phyloP scores from a whole-genome alignment of 1,284 basidiomycete genomes.

The Sporisorium exsertum region DNA sequence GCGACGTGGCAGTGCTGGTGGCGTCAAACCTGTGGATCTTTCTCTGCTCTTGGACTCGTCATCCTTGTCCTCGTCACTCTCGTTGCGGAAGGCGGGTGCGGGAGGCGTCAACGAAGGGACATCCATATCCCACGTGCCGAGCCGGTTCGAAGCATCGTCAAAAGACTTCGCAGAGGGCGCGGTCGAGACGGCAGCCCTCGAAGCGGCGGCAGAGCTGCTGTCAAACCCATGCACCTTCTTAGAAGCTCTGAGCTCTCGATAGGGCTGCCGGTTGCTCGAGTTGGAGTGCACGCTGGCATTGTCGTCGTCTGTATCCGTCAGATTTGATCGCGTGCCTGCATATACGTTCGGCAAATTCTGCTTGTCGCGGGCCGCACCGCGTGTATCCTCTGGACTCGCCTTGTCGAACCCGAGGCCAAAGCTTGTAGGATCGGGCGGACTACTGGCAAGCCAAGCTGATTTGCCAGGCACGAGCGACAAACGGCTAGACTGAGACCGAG shows the following conservation, averaged over 20 bases:
- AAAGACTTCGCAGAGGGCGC: slow-evolving; percentile 8
- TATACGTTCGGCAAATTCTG: slow-evolving; percentile 10
- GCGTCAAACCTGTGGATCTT: background rate
- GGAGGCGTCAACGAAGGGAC: slow-evolving; percentile 47
- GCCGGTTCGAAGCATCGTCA: slow-evolving; percentile 8
- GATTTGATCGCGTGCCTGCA: slow-evolving; percentile 20
- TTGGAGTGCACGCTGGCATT: slow-evolving; percentile 45
- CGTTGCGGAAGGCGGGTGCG: slow-evolving; percentile 37
- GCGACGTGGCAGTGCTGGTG: slow-evolving; percentile 23
- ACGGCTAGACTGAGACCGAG: slow-evolving; percentile 36
- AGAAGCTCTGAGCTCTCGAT: slow-evolving; percentile 38
- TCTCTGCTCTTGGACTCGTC: slow-evolving; percentile 31
- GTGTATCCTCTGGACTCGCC: slow-evolving; percentile 38
- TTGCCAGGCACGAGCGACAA: slow-evolving; percentile 40
- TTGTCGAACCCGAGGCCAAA: slow-evolving; percentile 50
- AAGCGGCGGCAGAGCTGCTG: slow-evolving; percentile 11
- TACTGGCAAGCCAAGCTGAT: slow-evolving; percentile 50
- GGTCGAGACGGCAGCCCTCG: slow-evolving; percentile 6
- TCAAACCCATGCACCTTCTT: slow-evolving; percentile 44
- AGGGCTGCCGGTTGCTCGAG: slow-evolving; percentile 43
- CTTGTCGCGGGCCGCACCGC: slow-evolving; percentile 18
- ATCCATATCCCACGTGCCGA: slow-evolving; percentile 43
- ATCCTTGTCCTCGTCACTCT: slow-evolving; percentile 19
- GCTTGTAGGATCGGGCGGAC: slow-evolving; percentile 50
- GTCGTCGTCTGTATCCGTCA: slow-evolving; percentile 45